Base-by-base conservation (phyloP, 768 basidiomycete genomes). In the Lentinula sp. region DNA sequence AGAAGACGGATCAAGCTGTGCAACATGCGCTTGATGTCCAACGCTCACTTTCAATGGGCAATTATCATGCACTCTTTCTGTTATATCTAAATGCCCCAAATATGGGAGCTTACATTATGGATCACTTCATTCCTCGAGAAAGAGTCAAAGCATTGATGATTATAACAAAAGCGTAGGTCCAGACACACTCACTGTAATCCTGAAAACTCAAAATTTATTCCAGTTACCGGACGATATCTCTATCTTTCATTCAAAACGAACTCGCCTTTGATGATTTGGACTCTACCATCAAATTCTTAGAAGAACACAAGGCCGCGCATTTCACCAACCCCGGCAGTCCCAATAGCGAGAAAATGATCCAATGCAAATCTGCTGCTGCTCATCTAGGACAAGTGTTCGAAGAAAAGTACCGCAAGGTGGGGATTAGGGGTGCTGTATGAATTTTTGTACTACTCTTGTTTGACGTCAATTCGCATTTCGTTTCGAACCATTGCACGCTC, bases 101-200 rank as follows among this genome's bases (percentile, higher is more conserved):
- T 70, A 98, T 98, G 97, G 93, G 94, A 42, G 95, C 85, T 58
- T 98, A 98, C 73, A 94, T 99, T 69, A 97, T 99, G 93, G 97
- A 98, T 74, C 95, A 98, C 73, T 98, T 98, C 72, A 89, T 98
- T 68, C 85, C 87, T 68, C 83, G 97, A 67, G 97, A 98, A 76
- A 79, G 97, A 62, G 82, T 89, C 60, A 84, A 85, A 62, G 95
- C 94, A 1, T 72, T 99, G 63, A 84, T 93, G 70, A 85, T 90
- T 65, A 95, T 99, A 76, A 84, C 91, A 34, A 97, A 91, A 83
- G 90, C 92, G 97, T 98, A 67, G 69, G 95, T 83, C 39, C 57
- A 15, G 23, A 5, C 28, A 52, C 28, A 21, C 59, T 46, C 1
- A 7, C 23, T 43, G 59, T 39, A 9, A 18, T 40, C 11, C 52